Evolutionary conservation across 2,329 filamentous ascomycete genomes (phyloP), one percentile per base, ranked within the genome.

Genomic region (Calonectria ilicicola): DNA sequence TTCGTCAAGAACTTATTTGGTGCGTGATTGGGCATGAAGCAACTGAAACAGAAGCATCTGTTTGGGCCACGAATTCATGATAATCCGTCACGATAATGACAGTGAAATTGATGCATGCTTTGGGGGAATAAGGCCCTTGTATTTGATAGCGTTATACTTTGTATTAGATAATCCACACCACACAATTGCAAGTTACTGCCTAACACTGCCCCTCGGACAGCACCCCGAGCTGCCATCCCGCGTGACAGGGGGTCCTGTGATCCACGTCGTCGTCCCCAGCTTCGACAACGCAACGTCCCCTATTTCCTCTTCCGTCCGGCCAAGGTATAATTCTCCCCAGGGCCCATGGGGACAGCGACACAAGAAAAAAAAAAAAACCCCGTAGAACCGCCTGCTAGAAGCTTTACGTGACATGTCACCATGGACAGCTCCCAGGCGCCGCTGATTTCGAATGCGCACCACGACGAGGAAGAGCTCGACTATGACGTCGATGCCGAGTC

Each of bases 361-460:
- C 53, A 23, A 26, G 53, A 26, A 26, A n/a, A 23, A 40, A 19
- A 35, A 21, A 32, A 35, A 21, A 32, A 32, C 9, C 5, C 70
- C 29, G 62, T 23, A 67, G 29, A 65, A 56, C 40, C 47, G 26
- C 49, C 44, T 14, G 23, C 58, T 32, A 3, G 60, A 65, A 63
- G 23, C 38, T 44, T 71, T 8, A 23, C 17, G 35, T 27, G 42
- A 74, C 58, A 49, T 72, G 38, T 35, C 65, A 79, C 15, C 38
- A 85, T 85, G 83, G 82, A 84, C 62, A 81, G 81, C 75, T 78
- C 83, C 2, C 82, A 85, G 69, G 84, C 81, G 70, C 85, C 84
- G 62, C 79, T 86, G 56, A 86, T 86, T 72, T 76, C 84, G 29
- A 74, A 74, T 69, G 69, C 75, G 26, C 75, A 73, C 46, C 77